Evolutionary conservation across 164 flowering plant genomes (phyloP).

Genomic region (Cinnamomum micranthum): DNA sequence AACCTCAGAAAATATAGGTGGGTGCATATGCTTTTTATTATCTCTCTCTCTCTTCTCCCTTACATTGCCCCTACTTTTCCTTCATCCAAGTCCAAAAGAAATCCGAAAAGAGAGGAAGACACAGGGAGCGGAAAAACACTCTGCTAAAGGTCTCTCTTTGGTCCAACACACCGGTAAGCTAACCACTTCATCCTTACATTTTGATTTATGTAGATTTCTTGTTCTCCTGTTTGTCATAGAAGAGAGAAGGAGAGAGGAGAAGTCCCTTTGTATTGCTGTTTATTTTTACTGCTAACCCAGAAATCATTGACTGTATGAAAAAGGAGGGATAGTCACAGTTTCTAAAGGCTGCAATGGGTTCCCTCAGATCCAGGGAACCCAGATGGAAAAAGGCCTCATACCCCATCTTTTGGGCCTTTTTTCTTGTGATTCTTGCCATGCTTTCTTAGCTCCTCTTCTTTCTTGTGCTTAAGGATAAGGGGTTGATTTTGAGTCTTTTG

Average conservation of each 20-base stretch:
- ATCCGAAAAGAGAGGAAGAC: neutral
- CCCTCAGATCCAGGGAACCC: conserved; percentile 31
- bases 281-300: neutral
- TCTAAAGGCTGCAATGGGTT: conserved; percentile 17
- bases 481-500: conserved; percentile 13
- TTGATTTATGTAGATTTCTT: neutral
- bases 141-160: neutral
- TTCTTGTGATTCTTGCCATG: conserved; percentile 21
- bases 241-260: neutral
- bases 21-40: neutral
- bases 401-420: conserved; percentile 16
- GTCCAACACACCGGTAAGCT: neutral
- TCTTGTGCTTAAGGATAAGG: conserved; percentile 24
- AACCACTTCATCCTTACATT: neutral
- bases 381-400: conserved; percentile 11
- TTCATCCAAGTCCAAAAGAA: neutral
- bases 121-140: neutral
- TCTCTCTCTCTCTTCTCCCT: neutral
- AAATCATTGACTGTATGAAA: neutral
- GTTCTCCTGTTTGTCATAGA: neutral
- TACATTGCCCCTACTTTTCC: neutral
- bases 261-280: neutral
- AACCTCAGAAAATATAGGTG: neutral
- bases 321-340: neutral
- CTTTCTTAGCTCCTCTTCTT: conserved; percentile 6